Evolutionary conservation across 768 basidiomycete species (phyloP).

Genomic region (Agrocybe chaxingu): DNA sequence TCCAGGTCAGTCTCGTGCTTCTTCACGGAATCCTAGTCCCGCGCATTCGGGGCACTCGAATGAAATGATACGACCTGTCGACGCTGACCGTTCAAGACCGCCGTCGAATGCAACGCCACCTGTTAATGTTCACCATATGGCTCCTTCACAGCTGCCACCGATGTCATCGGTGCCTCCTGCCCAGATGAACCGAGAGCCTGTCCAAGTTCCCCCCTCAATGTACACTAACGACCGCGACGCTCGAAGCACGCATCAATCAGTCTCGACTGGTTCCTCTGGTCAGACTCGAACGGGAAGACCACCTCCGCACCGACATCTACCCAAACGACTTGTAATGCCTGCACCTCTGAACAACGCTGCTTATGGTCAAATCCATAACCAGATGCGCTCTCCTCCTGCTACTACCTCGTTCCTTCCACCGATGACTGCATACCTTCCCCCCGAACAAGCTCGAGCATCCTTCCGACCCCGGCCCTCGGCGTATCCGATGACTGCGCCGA

Average conservation of each 20-base stretch:
- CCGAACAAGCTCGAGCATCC: constrained; percentile 11
- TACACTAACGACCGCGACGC: constrained; percentile 15
- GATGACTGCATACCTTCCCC: constrained; percentile 8
- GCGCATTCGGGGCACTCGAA: not conserved
- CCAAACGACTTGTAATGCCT: constrained; percentile 74
- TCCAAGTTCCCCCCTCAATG: not conserved
- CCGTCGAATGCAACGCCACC: not conserved
- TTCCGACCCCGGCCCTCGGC: constrained; percentile 2
- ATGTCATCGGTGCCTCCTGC: not conserved
- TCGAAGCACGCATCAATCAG: constrained; percentile 22
- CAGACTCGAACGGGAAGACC: constrained; percentile 18
- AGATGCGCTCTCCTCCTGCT: constrained; percentile 1
- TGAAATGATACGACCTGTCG: too few species aligned
- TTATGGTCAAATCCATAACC: constrained; percentile 5
- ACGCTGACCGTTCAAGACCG: not conserved
- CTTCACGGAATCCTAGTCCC: constrained; percentile 7
- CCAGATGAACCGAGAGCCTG: not conserved
- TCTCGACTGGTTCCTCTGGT: constrained; percentile 22
- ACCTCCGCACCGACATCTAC: constrained; percentile 36
- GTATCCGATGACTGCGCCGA: constrained; percentile 1
- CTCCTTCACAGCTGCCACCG: not conserved
- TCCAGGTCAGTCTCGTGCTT: constrained; percentile 4
- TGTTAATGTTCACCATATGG: not conserved
- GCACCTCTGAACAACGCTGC: constrained; percentile 48
- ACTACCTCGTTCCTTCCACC: constrained; percentile 11